A percentile compares a stretch with the other conserved stretches of the same genome.
Evolutionary conservation across 2,329 filamentous ascomycete genomes (phyloP).

Genomic region (Plenodomus biglobosus): DNA sequence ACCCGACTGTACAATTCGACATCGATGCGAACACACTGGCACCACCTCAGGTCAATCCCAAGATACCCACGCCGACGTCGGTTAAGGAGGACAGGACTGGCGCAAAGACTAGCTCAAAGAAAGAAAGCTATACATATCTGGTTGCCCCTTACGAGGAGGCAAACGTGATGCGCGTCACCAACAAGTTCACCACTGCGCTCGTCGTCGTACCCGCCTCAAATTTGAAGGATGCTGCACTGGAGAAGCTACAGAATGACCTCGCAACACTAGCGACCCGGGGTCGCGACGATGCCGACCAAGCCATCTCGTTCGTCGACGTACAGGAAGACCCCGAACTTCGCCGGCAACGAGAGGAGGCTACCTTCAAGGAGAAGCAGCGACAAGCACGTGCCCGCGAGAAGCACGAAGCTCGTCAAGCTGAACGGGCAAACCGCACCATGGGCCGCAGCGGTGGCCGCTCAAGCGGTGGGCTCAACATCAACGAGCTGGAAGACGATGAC

Average conservation of each 20-base stretch:
- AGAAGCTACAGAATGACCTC: conserved; percentile 67
- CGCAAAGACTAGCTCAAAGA: conserved; percentile 27
- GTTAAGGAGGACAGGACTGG: conserved; percentile 19
- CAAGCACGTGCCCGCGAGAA: conserved; percentile 65
- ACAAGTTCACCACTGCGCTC: conserved; percentile 74
- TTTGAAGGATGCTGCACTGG: conserved; percentile 70
- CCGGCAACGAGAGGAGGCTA: conserved; percentile 71
- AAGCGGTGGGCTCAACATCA: conserved; percentile 63
- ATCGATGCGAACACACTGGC: conserved; percentile 70
- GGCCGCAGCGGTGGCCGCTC: conserved; percentile 55
- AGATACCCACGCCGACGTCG: conserved; percentile 52
- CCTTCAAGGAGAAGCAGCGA: conserved; percentile 72
- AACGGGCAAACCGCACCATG: conserved; percentile 54
- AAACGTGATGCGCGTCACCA: conserved; percentile 69
- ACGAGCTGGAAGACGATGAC: conserved; percentile 57
- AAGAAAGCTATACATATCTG: conserved; percentile 76
- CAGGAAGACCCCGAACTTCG: conserved; percentile 74
- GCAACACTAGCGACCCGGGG: conserved; percentile 61
- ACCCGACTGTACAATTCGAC: conserved; percentile 70
- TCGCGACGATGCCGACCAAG: conserved; percentile 50
- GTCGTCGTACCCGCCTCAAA: conserved; percentile 67
- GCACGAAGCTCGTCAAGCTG: conserved; percentile 64
- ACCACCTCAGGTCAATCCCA: conserved; percentile 56
- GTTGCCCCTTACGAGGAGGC: conserved; percentile 69
- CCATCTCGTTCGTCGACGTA: conserved; percentile 67